A percentile compares a stretch with the other conserved stretches of the same genome.
phyloP scores from a whole-genome alignment of 2,329 filamentous ascomycete species.

The Colletotrichum caudatum region DNA sequence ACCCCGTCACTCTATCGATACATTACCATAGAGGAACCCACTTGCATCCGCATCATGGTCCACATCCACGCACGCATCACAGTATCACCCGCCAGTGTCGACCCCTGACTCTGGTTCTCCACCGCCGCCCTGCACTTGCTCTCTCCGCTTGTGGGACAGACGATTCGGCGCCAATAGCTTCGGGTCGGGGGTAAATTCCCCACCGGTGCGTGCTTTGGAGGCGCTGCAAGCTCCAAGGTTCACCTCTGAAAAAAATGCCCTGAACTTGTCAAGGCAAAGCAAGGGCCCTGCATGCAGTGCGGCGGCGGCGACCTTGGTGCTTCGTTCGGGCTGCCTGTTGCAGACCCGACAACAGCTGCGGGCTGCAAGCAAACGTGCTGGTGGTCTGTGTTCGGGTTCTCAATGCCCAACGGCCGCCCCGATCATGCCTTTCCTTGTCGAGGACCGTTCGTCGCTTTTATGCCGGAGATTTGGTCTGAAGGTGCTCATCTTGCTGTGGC shows the following conservation, averaged over 20 bases:
- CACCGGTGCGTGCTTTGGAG: slow-evolving; percentile 27
- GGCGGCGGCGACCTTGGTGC: not conserved
- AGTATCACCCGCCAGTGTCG: not conserved
- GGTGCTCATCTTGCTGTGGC: slow-evolving; percentile 15
- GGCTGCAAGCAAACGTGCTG: slow-evolving; percentile 17
- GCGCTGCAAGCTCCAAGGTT: slow-evolving; percentile 38
- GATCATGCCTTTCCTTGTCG: slow-evolving; percentile 37
- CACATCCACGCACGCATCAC: slow-evolving; percentile 8
- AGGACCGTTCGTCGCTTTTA: slow-evolving; percentile 35
- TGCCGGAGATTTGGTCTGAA: slow-evolving; percentile 35
- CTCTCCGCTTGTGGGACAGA: slow-evolving; percentile 37
- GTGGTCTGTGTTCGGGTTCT: slow-evolving; percentile 21
- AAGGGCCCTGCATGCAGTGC: slow-evolving; percentile 33
- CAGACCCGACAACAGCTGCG: slow-evolving; percentile 22
- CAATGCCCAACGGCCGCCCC: slow-evolving; percentile 29
- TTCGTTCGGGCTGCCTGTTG: slow-evolving; percentile 34
- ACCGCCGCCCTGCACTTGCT: slow-evolving; percentile 20
- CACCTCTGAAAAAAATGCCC: slow-evolving; percentile 19
- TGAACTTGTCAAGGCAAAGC: slow-evolving; percentile 21
- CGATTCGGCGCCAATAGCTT: slow-evolving; percentile 36
- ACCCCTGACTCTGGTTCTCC: slow-evolving; percentile 5
- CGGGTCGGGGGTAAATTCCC: slow-evolving; percentile 29
- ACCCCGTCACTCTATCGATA: not conserved
- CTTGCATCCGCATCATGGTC: not conserved
- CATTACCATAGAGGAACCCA: not conserved